Conservation (phyloP, 805 yeast species). For the Wickerhamiella sergipiensis region DNA sequence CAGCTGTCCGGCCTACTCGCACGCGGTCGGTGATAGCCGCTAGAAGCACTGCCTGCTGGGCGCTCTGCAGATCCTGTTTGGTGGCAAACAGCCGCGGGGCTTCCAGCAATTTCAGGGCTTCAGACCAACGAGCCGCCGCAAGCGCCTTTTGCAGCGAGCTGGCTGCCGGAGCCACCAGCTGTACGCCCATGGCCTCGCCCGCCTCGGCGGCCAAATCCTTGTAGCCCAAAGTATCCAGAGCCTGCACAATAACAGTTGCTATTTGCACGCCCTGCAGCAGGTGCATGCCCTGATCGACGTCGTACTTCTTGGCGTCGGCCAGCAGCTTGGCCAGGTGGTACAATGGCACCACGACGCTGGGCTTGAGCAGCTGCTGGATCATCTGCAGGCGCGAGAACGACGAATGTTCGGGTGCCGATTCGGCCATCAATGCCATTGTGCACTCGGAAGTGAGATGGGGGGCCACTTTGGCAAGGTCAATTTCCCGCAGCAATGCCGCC, state of each 20-base stretch:
- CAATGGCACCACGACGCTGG: neutral
- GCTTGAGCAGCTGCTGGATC: neutral
- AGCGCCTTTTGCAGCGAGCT: constrained; percentile 29
- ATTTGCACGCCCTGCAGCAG: neutral
- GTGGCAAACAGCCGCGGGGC: constrained; percentile 15
- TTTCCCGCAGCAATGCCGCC: neutral
- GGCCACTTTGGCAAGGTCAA: neutral
- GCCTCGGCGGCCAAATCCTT: constrained; percentile 27
- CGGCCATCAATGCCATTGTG: neutral
- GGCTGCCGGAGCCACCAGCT: constrained; percentile 31
- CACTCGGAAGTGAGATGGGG: neutral
- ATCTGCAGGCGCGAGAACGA: neutral
- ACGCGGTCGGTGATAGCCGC: constrained; percentile 40
- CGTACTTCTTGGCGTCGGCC: neutral
- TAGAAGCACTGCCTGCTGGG: constrained; percentile 31
- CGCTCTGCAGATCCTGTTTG: constrained; percentile 18
- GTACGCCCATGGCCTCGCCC: constrained; percentile 26
- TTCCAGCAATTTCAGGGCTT: constrained; percentile 24
- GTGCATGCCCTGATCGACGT: neutral
- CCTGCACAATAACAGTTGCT: constrained; percentile 30
- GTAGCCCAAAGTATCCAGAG: constrained; percentile 38
- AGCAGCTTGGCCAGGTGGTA: neutral
- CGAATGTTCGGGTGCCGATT: neutral
- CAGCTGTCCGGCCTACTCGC: constrained; percentile 31
- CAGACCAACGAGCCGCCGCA: constrained; percentile 31